phyloP scores from a whole-genome alignment of 306 rosid genomes.

The Cucurbita argyrosperma region DNA sequence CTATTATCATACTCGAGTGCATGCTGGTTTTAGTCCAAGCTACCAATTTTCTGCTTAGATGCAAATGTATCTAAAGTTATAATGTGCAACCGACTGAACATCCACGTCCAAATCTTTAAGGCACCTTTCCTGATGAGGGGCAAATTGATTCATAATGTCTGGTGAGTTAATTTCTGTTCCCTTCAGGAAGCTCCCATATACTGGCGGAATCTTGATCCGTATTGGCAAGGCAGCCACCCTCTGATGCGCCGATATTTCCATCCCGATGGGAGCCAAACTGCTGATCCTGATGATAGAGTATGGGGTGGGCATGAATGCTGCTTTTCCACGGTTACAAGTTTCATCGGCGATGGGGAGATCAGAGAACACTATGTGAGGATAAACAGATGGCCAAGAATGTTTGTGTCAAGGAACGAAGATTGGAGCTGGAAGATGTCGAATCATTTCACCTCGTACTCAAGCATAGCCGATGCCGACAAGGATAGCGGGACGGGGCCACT shows the following conservation, averaged over 20 bases:
- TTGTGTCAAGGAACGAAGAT: constrained; percentile 22
- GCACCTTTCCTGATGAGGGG: background rate
- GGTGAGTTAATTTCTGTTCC: background rate
- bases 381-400: constrained; percentile 34
- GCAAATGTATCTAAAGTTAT: background rate
- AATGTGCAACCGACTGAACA: background rate
- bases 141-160: background rate
- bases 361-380: constrained; percentile 45
- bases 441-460: constrained; percentile 23
- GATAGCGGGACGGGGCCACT: constrained; percentile 30
- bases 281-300: constrained; percentile 24
- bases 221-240: constrained; percentile 22
- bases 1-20: background rate
- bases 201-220: constrained; percentile 36
- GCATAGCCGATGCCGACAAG: constrained; percentile 31
- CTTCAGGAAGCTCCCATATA: constrained; percentile 26
- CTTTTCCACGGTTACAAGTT: constrained; percentile 19
- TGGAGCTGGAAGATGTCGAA: constrained; percentile 47
- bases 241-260: constrained; percentile 29
- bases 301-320: constrained; percentile 37
- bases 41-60: background rate
- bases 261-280: constrained; percentile 31
- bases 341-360: constrained; percentile 14
- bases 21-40: background rate
- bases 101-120: background rate